These are phyloP conservation scores for Arctostaphylos glauca DNA, from an alignment of 148 eudicot genomes.

Conservation along the genomic window DNA sequence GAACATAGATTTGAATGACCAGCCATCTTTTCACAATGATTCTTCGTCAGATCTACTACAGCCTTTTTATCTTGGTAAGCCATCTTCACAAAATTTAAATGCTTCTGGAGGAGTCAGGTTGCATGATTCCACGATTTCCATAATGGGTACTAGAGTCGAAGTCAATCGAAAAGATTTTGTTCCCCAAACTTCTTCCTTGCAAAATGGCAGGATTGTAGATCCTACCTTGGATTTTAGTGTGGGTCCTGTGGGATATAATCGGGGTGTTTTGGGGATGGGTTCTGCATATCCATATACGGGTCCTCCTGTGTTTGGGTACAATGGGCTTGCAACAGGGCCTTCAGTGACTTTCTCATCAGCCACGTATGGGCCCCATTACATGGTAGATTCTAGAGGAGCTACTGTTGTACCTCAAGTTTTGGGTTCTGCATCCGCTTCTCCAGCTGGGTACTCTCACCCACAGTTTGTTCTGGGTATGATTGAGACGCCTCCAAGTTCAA, in stretches of 20 bases:
- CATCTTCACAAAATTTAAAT: slow-evolving; percentile 36
- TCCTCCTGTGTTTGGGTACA: slow-evolving; percentile 47
- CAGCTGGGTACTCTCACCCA: slow-evolving; percentile 47
- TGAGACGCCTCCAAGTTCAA: slow-evolving; percentile 39
- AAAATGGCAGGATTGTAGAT: slow-evolving; percentile 47
- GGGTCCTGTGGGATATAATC: slow-evolving; percentile 48
- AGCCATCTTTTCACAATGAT: slow-evolving; percentile 45
- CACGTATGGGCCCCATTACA: slow-evolving; percentile 67
- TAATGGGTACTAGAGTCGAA: slow-evolving; percentile 69
- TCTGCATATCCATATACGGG: slow-evolving; percentile 43
- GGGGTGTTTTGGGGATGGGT: slow-evolving; percentile 39
- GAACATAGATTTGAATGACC: slow-evolving; percentile 79
- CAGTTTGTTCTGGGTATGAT: slow-evolving; percentile 46
- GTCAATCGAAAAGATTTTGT: slow-evolving; percentile 45
- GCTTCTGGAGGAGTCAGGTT: slow-evolving; percentile 30
- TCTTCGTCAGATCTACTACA: slow-evolving; percentile 24
- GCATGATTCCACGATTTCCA: slow-evolving; percentile 59
- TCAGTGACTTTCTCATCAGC: slow-evolving; percentile 38
- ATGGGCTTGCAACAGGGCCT: slow-evolving; percentile 52
- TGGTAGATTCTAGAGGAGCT: slow-evolving; percentile 74
- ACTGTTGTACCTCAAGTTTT: slow-evolving; percentile 57
- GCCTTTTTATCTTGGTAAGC: slow-evolving; percentile 33
- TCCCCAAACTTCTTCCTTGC: slow-evolving; percentile 34
- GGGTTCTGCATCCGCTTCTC: slow-evolving; percentile 45
- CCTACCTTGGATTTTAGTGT: slow-evolving; percentile 46